phyloP scores from a whole-genome alignment of 1,284 basidiomycete species.

The Mycena sp. region DNA sequence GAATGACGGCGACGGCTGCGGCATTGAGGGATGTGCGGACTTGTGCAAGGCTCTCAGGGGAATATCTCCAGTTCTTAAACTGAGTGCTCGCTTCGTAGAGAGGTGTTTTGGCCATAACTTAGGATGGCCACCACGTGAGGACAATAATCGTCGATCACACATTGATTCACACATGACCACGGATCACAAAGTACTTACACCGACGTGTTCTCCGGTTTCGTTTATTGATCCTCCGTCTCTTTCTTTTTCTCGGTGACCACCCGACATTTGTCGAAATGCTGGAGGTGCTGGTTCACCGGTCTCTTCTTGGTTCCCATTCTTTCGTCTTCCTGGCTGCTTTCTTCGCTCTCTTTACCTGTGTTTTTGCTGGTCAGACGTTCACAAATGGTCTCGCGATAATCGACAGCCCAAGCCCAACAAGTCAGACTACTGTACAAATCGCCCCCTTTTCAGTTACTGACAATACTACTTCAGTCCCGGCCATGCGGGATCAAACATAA shows the following conservation, averaged over 20 bases:
- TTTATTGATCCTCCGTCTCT: background rate
- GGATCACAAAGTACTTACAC: too few species aligned
- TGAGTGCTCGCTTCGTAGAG: constrained; percentile 89
- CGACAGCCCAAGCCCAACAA: constrained; percentile 54
- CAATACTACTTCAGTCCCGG: constrained; percentile 30
- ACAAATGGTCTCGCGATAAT: constrained; percentile 60
- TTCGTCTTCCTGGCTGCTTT: constrained; percentile 7
- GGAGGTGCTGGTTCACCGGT: constrained; percentile 21
- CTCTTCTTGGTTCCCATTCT: constrained; percentile 6
- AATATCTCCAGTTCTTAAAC: constrained; percentile 89
- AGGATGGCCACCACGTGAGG: too few species aligned
- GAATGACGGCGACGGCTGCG: constrained; percentile 80
- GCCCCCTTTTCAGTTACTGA: background rate
- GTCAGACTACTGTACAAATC: constrained; percentile 42
- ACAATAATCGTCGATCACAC: too few species aligned
- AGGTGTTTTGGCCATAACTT: constrained; percentile 47
- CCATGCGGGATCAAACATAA: constrained; percentile 36
- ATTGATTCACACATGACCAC: too few species aligned
- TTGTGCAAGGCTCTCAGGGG: constrained; percentile 65
- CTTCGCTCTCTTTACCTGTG: constrained; percentile 23
- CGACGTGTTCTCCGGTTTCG: too few species aligned
- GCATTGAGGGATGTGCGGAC: constrained; percentile 75
- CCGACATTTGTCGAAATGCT: constrained; percentile 13
- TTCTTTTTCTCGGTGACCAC: constrained; percentile 7
- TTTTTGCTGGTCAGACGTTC: constrained; percentile 42